Percentiles rank a stretch among this genome's conserved stretches.
phyloP scores from a whole-genome alignment of 177 flowering plant genomes.

The Viscum album region DNA sequence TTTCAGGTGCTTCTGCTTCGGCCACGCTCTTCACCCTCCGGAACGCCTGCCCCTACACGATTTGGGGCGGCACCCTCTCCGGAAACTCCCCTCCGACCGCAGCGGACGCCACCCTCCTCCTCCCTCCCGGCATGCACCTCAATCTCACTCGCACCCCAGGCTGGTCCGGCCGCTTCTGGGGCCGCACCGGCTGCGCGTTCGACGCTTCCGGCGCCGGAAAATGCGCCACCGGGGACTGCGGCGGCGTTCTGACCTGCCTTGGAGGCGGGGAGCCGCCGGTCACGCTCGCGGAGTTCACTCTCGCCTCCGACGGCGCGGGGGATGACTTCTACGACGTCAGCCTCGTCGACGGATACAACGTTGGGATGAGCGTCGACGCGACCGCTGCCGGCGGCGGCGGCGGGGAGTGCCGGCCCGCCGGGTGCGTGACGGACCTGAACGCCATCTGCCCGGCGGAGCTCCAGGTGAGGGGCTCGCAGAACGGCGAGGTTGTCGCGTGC shows the following conservation, averaged over 20 bases:
- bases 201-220: slow-evolving; percentile 5
- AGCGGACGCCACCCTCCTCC: background rate
- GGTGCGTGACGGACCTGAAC: background rate
- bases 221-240: slow-evolving; percentile 2
- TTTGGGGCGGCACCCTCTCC: background rate
- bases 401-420: background rate
- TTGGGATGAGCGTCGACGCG: background rate
- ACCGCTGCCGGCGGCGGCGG: slow-evolving; percentile 21
- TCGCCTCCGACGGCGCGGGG: slow-evolving; percentile 10
- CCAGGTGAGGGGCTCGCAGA: background rate
- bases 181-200: background rate
- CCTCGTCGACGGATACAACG: background rate
- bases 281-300: background rate
- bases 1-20: no score
- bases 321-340: background rate
- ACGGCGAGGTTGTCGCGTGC: slow-evolving; percentile 1
- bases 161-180: slow-evolving; percentile 3
- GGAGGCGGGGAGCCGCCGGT: slow-evolving; percentile 14
- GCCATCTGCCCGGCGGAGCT: background rate
- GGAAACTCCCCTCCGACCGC: background rate
- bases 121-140: background rate
- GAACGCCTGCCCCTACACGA: background rate
- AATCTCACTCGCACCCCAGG: background rate
- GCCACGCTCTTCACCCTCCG: slow-evolving; percentile 21
- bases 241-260: background rate